Conservation (phyloP, 2,329 filamentous ascomycete genomes). For the Trichocomaceae sp. region DNA sequence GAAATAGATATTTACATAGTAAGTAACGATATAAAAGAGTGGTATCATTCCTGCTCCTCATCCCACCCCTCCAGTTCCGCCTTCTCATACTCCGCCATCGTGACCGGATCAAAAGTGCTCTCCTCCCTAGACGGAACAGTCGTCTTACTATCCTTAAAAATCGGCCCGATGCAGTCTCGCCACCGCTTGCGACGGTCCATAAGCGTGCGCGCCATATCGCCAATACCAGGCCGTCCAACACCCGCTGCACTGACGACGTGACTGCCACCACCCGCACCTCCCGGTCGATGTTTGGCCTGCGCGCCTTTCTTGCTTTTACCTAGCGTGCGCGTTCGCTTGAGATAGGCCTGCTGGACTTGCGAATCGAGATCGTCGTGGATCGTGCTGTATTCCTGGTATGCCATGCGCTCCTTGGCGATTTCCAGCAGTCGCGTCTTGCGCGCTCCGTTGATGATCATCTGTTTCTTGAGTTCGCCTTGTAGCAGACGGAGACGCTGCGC, state of each 20-base stretch:
- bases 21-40: neutral
- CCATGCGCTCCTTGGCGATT: conserved; percentile 85
- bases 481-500: conserved; percentile 80
- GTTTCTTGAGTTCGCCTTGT: conserved; percentile 72
- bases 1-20: neutral
- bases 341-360: conserved; percentile 89
- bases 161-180: conserved; percentile 83
- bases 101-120: conserved; percentile 65
- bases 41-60: conserved; percentile 60
- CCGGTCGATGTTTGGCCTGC: conserved; percentile 53
- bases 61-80: conserved; percentile 75
- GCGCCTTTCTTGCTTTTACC: conserved; percentile 86
- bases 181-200: conserved; percentile 88
- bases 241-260: conserved; percentile 41
- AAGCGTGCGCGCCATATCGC: conserved; percentile 80
- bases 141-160: conserved; percentile 77
- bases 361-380: conserved; percentile 94
- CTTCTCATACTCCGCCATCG: conserved; percentile 68
- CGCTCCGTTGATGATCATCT: conserved; percentile 81
- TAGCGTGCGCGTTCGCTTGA: conserved; percentile 90
- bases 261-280: conserved; percentile 66
- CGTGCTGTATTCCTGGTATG: conserved; percentile 91
- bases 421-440: conserved; percentile 82
- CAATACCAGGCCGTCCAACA: conserved; percentile 59
- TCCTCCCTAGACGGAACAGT: conserved; percentile 63